A percentile compares a stretch with the other conserved stretches of the same genome.
These are phyloP conservation scores for Fusarium coicis DNA, from an alignment of 2,329 filamentous ascomycete genomes.

Conservation along the genomic window DNA sequence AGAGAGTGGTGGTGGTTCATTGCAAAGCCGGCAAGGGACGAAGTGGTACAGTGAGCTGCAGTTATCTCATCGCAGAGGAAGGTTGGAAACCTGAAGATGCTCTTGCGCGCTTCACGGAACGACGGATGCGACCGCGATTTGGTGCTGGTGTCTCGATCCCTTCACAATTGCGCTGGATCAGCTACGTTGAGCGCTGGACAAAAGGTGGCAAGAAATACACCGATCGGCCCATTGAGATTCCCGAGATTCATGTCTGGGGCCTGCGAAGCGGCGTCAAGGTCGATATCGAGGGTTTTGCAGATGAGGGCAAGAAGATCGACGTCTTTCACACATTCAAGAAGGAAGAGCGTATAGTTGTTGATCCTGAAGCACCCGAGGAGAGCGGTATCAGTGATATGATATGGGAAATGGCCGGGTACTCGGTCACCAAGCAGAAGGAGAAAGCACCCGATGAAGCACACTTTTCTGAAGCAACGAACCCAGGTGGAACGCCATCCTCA, in stretches of 20 bases:
- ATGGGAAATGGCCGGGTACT: slow-evolving; percentile 62
- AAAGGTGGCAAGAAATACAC: slow-evolving; percentile 79
- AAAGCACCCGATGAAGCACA: slow-evolving; percentile 53
- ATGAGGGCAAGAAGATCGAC: slow-evolving; percentile 90
- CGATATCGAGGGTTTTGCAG: slow-evolving; percentile 82
- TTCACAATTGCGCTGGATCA: slow-evolving; percentile 87
- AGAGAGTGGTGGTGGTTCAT: slow-evolving; percentile 87
- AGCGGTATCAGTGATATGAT: slow-evolving; percentile 62
- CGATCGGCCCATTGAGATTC: slow-evolving; percentile 83
- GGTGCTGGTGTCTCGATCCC: slow-evolving; percentile 92
- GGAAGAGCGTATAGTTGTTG: slow-evolving; percentile 76
- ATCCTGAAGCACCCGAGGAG: slow-evolving; percentile 64
- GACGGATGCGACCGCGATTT: slow-evolving; percentile 89
- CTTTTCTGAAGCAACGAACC: slow-evolving; percentile 46
- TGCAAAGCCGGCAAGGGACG: slow-evolving; percentile 97
- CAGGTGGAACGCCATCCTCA: not conserved
- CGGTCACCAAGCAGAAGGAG: slow-evolving; percentile 43
- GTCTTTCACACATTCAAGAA: slow-evolving; percentile 82
- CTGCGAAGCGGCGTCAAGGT: slow-evolving; percentile 89
- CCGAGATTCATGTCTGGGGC: slow-evolving; percentile 92
- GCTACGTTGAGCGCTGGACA: slow-evolving; percentile 90
- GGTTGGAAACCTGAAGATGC: slow-evolving; percentile 66
- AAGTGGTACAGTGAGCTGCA: slow-evolving; percentile 87
- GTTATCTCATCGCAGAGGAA: slow-evolving; percentile 90
- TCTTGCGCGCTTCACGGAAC: slow-evolving; percentile 73